These are phyloP conservation scores for Theileria sp. DNA, from an alignment of 169 alveolate species.

Conservation along the genomic window DNA sequence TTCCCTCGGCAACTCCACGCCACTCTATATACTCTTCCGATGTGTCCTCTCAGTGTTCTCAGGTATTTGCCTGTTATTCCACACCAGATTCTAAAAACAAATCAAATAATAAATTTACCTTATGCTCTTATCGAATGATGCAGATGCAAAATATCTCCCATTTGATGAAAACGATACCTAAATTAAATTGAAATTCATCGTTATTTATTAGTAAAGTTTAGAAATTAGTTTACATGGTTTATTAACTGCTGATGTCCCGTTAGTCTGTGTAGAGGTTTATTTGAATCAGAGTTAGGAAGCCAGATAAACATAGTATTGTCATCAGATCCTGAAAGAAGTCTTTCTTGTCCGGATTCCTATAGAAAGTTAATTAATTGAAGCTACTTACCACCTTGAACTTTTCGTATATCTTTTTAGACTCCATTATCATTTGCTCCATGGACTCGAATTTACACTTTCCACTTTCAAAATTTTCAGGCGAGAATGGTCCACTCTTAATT, in stretches of 20 bases:
- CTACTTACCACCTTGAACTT: slow-evolving; percentile 48
- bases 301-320: slow-evolving; percentile 95
- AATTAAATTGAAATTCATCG: neutral
- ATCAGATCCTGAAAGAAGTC: slow-evolving; percentile 96
- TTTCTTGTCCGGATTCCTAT: slow-evolving; percentile 84
- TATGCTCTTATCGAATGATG: slow-evolving; percentile 96
- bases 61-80: slow-evolving; percentile 90
- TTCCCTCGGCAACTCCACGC: slow-evolving; percentile 97
- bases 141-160: slow-evolving; percentile 95
- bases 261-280: slow-evolving; percentile 84
- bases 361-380: neutral
- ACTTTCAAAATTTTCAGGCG: slow-evolving; percentile 62
- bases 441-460: slow-evolving; percentile 31
- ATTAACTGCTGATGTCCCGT: slow-evolving; percentile 96
- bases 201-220: neutral
- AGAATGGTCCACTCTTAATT: slow-evolving; percentile 89
- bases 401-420: slow-evolving; percentile 45
- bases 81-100: slow-evolving; percentile 76
- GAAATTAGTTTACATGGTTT: slow-evolving; percentile 82
- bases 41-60: slow-evolving; percentile 95
- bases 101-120: slow-evolving; percentile 61
- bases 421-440: slow-evolving; percentile 46
- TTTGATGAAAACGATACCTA: slow-evolving; percentile 90
- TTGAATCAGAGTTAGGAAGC: slow-evolving; percentile 79
- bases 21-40: slow-evolving; percentile 94